phyloP scores from a whole-genome alignment of 169 alveolate genomes.

The Plasmodium fragile region DNA sequence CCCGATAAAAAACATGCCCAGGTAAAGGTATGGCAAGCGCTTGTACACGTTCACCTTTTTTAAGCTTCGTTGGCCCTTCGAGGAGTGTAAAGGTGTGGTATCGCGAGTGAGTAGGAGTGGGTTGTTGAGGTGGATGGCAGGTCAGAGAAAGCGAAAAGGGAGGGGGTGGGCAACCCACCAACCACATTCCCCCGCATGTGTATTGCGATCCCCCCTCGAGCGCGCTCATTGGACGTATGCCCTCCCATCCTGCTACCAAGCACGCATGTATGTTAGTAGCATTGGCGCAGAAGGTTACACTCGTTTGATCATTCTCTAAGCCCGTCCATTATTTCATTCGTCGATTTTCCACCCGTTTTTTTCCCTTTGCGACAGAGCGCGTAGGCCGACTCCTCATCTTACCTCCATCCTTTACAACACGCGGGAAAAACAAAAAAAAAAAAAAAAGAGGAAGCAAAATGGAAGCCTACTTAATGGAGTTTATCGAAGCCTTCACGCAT shows the following conservation, averaged over 20 bases:
- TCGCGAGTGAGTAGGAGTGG: not conserved
- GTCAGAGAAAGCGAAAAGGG: not conserved
- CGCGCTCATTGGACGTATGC: not conserved
- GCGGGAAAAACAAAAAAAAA: conserved; percentile 10
- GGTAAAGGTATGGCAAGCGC: conserved; percentile 73
- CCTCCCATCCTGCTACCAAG: not conserved
- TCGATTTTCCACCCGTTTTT: not conserved
- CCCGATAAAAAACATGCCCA: conserved; percentile 75
- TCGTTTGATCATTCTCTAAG: not conserved
- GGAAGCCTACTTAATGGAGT: conserved; percentile 71
- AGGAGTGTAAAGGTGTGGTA: conserved; percentile 5
- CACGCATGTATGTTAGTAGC: not conserved
- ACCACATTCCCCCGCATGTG: not conserved
- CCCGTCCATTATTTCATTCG: not conserved
- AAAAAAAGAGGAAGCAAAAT: conserved; percentile 32
- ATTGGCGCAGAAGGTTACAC: not conserved
- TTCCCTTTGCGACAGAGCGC: not conserved
- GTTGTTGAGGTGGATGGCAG: not conserved
- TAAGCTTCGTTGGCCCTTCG: conserved; percentile 72
- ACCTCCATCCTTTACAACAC: conserved; percentile 53
- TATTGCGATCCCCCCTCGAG: not conserved
- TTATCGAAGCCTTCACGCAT: conserved; percentile 75
- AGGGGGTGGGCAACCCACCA: not conserved
- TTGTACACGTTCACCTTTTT: conserved; percentile 63
- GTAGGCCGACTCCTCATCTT: not conserved